A percentile compares a stretch with the other conserved stretches of the same genome.
These are phyloP conservation scores for Globisporangium alternatum DNA, from an alignment of 352 stramenopile genomes.

Conservation along the genomic window DNA sequence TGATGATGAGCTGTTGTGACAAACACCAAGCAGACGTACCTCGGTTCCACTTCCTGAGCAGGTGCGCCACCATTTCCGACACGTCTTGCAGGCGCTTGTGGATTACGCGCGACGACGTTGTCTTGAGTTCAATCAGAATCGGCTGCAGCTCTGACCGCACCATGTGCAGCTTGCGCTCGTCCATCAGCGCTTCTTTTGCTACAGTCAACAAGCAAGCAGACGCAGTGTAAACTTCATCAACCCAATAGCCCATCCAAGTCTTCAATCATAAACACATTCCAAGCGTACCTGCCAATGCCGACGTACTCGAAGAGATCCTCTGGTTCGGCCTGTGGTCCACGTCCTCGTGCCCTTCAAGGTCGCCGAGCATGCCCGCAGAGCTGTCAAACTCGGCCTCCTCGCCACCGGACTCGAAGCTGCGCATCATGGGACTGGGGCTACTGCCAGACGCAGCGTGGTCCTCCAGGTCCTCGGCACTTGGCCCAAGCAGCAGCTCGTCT, in stretches of 20 bases:
- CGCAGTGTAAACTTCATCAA: background rate
- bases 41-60: slow-evolving; percentile 70
- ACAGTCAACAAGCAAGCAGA: background rate
- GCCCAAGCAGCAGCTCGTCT: slow-evolving; percentile 58
- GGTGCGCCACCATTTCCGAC: slow-evolving; percentile 65
- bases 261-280: background rate
- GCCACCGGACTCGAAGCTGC: slow-evolving; percentile 28
- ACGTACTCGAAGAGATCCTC: background rate
- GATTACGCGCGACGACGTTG: slow-evolving; percentile 58
- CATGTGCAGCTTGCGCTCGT: slow-evolving; percentile 67
- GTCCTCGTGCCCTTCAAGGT: slow-evolving; percentile 12
- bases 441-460: background rate
- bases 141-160: slow-evolving; percentile 54
- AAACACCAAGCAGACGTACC: slow-evolving; percentile 21
- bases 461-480: slow-evolving; percentile 13
- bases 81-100: slow-evolving; percentile 77
- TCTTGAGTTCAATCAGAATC: slow-evolving; percentile 52
- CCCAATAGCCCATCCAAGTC: background rate
- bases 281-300: background rate
- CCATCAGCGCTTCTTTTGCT: slow-evolving; percentile 42
- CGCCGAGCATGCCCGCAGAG: slow-evolving; percentile 15
- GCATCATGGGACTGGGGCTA: slow-evolving; percentile 9
- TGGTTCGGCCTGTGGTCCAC: slow-evolving; percentile 2
- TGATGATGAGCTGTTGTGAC: background rate
- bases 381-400: slow-evolving; percentile 29